Conservation (phyloP, 2,329 filamentous ascomycete genomes). For the Ploettnerulaceae sp. region DNA sequence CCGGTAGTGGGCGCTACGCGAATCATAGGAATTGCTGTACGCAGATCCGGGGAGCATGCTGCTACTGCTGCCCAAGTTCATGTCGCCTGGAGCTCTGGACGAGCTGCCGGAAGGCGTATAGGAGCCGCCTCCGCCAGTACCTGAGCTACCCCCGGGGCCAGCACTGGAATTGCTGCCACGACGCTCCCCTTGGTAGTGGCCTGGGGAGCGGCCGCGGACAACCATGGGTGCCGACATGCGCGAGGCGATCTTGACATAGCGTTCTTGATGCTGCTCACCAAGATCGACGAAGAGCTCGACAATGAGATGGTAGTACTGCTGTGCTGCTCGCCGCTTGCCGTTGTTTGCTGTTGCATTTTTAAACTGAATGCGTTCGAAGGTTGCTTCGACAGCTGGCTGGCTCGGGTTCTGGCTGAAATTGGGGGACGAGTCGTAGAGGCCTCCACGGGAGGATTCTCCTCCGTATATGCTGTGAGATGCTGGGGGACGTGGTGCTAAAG, state of each 20-base stretch:
- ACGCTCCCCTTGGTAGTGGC: constrained; percentile 54
- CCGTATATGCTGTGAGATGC: constrained; percentile 26
- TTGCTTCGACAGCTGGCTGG: constrained; percentile 31
- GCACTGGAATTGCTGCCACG: constrained; percentile 48
- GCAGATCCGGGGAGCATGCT: constrained; percentile 27
- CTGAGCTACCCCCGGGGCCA: constrained; percentile 34
- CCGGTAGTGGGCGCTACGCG: constrained; percentile 29
- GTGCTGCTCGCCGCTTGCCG: constrained; percentile 65
- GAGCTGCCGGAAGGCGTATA: constrained; percentile 27
- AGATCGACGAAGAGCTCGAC: constrained; percentile 62
- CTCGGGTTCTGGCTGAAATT: constrained; percentile 26
- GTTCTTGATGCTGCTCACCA: constrained; percentile 32
- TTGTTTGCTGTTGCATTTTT: constrained; percentile 73
- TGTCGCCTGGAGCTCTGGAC: constrained; percentile 27
- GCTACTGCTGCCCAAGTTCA: constrained; percentile 29
- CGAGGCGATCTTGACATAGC: constrained; percentile 55
- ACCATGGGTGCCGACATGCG: constrained; percentile 58
- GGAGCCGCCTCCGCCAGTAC: constrained; percentile 27
- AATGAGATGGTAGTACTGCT: constrained; percentile 69
- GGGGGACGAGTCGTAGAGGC: constrained; percentile 23
- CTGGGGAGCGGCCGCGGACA: constrained; percentile 61
- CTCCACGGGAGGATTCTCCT: constrained; percentile 8
- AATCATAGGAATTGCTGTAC: constrained; percentile 29
- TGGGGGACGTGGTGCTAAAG: constrained; percentile 30
- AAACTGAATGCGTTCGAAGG: constrained; percentile 70